Conservation (phyloP, 2,329 filamentous ascomycete species). For the Trichoderma semiorbis region DNA sequence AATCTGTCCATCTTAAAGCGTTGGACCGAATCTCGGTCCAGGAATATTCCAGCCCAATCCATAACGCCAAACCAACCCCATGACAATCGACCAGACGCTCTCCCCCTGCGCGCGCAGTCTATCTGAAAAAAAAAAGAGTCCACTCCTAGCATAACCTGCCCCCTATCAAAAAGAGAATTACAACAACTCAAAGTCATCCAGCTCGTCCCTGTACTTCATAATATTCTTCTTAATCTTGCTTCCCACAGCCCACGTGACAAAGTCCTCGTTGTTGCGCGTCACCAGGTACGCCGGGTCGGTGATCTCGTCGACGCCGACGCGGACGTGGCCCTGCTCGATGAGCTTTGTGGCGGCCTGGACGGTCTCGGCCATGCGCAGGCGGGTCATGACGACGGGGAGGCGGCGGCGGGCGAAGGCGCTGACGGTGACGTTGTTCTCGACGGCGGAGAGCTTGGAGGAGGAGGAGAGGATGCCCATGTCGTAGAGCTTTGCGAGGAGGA, state of each 20-base stretch:
- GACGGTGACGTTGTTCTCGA: slow-evolving; percentile 87
- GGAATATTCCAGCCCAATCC: neutral
- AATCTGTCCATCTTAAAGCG: neutral
- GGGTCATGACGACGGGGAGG: slow-evolving; percentile 86
- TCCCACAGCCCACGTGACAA: slow-evolving; percentile 92
- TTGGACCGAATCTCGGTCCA: neutral
- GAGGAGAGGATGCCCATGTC: slow-evolving; percentile 83
- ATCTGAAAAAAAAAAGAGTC: neutral
- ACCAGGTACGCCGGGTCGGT: slow-evolving; percentile 89
- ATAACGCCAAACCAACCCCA: slow-evolving; percentile 7
- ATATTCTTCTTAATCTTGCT: slow-evolving; percentile 98
- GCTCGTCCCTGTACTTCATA: slow-evolving; percentile 87
- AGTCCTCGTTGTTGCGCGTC: slow-evolving; percentile 88
- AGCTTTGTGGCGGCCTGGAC: slow-evolving; percentile 81
- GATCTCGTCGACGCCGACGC: slow-evolving; percentile 85
- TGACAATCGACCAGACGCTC: neutral
- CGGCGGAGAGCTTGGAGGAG: slow-evolving; percentile 73
- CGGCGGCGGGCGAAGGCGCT: slow-evolving; percentile 81
- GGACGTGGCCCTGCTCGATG: slow-evolving; percentile 90
- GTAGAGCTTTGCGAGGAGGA: slow-evolving; percentile 87
- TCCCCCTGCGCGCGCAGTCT: neutral
- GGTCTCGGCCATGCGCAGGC: slow-evolving; percentile 86
- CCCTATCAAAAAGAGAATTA: slow-evolving; percentile 41
- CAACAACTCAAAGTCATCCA: slow-evolving; percentile 93
- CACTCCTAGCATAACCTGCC: neutral